These are phyloP conservation scores for Candida sonorensis DNA, from an alignment of 805 yeast species.

Conservation along the genomic window DNA sequence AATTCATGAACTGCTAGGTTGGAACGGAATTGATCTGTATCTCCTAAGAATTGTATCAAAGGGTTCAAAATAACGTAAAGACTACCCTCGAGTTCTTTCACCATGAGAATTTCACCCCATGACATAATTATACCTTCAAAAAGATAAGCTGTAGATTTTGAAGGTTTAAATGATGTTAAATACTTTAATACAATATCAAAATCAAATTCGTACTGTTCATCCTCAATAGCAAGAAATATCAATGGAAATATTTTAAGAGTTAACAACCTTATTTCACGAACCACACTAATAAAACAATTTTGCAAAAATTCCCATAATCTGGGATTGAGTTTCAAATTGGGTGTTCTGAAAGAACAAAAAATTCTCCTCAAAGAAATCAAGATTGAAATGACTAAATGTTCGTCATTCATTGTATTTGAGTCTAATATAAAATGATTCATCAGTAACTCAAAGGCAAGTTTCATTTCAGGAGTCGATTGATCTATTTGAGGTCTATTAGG, in stretches of 20 bases:
- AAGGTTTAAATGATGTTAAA: conserved; percentile 36
- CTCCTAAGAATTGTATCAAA: conserved; percentile 60
- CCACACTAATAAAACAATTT: conserved; percentile 31
- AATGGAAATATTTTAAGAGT: conserved; percentile 49
- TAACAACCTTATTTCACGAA: conserved; percentile 50
- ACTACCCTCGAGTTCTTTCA: conserved; percentile 55
- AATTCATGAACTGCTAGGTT: conserved; percentile 65
- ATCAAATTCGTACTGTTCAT: conserved; percentile 33
- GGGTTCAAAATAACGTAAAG: conserved; percentile 60
- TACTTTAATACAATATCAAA: conserved; percentile 38
- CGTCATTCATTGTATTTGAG: conserved; percentile 11
- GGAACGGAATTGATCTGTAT: conserved; percentile 55
- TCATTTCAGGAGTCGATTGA: conserved; percentile 10
- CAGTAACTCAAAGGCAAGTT: conserved; percentile 22
- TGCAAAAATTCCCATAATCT: conserved; percentile 35
- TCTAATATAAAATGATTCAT: conserved; percentile 19
- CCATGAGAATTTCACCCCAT: conserved; percentile 59
- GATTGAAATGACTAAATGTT: conserved; percentile 33
- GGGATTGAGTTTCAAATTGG: conserved; percentile 25
- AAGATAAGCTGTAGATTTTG: conserved; percentile 28
- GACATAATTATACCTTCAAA: conserved; percentile 55
- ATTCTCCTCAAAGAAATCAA: conserved; percentile 40
- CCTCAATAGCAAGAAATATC: conserved; percentile 35
- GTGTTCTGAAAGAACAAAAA: conserved; percentile 48
- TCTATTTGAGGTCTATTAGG: conserved; percentile 24